Evolutionary conservation across 2,329 filamentous ascomycete species (phyloP).

Genomic region (Juglanconis juglandina): DNA sequence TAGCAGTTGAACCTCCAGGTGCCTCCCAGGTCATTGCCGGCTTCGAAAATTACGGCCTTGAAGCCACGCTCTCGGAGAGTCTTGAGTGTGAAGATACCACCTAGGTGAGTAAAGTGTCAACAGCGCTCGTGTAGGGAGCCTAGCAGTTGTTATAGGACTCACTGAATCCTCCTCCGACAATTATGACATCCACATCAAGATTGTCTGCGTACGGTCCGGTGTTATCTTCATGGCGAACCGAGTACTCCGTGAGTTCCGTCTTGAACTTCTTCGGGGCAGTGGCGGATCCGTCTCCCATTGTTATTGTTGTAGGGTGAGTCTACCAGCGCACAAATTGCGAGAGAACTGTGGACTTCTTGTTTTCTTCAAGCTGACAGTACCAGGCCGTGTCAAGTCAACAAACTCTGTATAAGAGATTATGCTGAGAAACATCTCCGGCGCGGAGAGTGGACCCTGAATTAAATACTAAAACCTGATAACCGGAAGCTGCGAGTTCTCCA

Average conservation of each 20-base stretch:
- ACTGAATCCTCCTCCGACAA: conserved; percentile 46
- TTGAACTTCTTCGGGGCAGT: conserved; percentile 35
- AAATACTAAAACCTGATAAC: not conserved
- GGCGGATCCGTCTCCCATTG: conserved; percentile 21
- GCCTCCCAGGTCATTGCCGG: conserved; percentile 48
- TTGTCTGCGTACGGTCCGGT: conserved; percentile 40
- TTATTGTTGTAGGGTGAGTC: not conserved
- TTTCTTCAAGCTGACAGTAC: not conserved
- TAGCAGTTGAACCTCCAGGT: conserved; percentile 58
- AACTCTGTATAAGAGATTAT: not conserved
- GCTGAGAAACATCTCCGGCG: not conserved
- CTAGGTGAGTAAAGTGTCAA: conserved; percentile 16
- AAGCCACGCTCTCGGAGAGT: conserved; percentile 48
- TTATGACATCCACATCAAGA: conserved; percentile 41
- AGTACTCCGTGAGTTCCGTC: conserved; percentile 38
- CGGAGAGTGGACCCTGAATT: not conserved
- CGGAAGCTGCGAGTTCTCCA: not conserved
- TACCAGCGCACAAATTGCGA: not conserved
- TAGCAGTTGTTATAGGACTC: conserved; percentile 3
- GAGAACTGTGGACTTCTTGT: not conserved
- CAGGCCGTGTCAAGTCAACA: not conserved
- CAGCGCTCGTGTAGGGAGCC: no score
- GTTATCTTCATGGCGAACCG: conserved; percentile 26
- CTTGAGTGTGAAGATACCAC: conserved; percentile 50
- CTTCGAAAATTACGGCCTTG: conserved; percentile 49